Conservation (phyloP, 2,329 filamentous ascomycete species). For the Fusarium anguioides region DNA sequence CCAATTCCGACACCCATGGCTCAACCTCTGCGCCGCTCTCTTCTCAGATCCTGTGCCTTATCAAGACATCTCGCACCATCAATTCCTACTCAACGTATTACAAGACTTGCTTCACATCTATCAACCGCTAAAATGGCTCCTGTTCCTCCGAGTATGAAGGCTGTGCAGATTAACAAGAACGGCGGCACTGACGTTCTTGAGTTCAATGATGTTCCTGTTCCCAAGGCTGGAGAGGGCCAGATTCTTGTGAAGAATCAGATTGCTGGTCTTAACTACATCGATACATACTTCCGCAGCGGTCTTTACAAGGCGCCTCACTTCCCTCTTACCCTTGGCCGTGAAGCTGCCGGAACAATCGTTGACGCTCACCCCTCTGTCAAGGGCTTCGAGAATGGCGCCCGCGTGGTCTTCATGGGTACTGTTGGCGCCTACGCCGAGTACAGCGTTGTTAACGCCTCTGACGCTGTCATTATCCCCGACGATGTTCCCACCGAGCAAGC, state of each 20-base stretch:
- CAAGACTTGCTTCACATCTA: slow-evolving; percentile 11
- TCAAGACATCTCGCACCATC: neutral
- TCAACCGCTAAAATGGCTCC: slow-evolving; percentile 71
- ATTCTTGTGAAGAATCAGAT: slow-evolving; percentile 84
- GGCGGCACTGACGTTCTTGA: slow-evolving; percentile 78
- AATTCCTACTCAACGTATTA: slow-evolving; percentile 18
- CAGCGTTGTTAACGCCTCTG: slow-evolving; percentile 62
- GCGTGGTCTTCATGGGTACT: slow-evolving; percentile 74
- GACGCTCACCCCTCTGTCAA: slow-evolving; percentile 65
- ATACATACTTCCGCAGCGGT: slow-evolving; percentile 89
- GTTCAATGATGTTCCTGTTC: slow-evolving; percentile 76
- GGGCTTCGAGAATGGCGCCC: slow-evolving; percentile 72
- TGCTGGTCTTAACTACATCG: slow-evolving; percentile 88
- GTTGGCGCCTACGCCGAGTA: slow-evolving; percentile 66
- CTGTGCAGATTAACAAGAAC: slow-evolving; percentile 71
- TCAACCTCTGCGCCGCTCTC: slow-evolving; percentile 32
- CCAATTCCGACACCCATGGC: slow-evolving; percentile 24
- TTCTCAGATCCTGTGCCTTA: slow-evolving; percentile 27
- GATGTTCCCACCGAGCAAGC: slow-evolving; percentile 70
- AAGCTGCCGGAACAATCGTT: slow-evolving; percentile 79
- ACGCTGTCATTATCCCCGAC: slow-evolving; percentile 72
- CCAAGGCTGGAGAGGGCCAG: slow-evolving; percentile 73
- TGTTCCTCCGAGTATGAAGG: slow-evolving; percentile 76
- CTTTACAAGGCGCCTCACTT: slow-evolving; percentile 76
- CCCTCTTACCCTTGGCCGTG: slow-evolving; percentile 82